Percentiles rank a stretch among this genome's conserved stretches.
These are phyloP conservation scores for Spiraea crenata DNA, from an alignment of 331 rosid species.

Conservation along the genomic window DNA sequence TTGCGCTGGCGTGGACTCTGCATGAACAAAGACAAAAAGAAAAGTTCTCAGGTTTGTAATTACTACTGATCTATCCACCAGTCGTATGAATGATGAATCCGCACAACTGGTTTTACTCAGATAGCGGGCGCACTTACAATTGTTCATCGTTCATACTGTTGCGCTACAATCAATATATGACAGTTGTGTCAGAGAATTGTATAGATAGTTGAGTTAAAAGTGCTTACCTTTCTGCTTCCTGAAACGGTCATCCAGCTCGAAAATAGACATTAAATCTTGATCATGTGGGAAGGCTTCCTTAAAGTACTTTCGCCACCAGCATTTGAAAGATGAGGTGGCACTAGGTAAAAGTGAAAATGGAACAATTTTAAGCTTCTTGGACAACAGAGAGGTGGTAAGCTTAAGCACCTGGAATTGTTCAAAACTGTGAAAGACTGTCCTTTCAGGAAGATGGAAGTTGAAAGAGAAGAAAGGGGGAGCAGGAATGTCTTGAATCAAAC, in stretches of 20 bases:
- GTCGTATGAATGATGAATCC: neutral
- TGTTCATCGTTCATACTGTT: neutral
- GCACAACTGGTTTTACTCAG: neutral
- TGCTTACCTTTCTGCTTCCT: slow-evolving; percentile 4
- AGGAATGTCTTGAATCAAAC: slow-evolving; percentile 11
- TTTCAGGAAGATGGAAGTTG: neutral
- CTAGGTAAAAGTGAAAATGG: slow-evolving; percentile 8
- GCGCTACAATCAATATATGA: neutral
- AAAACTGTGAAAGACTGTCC: neutral
- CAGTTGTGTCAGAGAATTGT: neutral
- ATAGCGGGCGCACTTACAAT: neutral
- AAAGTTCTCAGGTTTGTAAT: neutral
- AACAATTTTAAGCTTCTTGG: neutral
- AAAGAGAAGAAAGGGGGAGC: slow-evolving; percentile 10
- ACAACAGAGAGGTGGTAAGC: neutral
- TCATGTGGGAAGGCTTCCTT: neutral
- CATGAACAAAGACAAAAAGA: neutral
- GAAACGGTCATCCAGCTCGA: neutral
- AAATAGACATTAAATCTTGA: neutral
- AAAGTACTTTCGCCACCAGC: slow-evolving; percentile 9
- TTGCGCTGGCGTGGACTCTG: neutral
- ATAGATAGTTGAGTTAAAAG: neutral
- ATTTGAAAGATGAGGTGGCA: slow-evolving; percentile 9
- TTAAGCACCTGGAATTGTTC: slow-evolving; percentile 1
- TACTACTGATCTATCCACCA: neutral